A percentile compares a stretch with the other conserved stretches of the same genome.
These are phyloP conservation scores for Plantago ovata DNA, from an alignment of 257 asterid genomes.

Conservation along the genomic window DNA sequence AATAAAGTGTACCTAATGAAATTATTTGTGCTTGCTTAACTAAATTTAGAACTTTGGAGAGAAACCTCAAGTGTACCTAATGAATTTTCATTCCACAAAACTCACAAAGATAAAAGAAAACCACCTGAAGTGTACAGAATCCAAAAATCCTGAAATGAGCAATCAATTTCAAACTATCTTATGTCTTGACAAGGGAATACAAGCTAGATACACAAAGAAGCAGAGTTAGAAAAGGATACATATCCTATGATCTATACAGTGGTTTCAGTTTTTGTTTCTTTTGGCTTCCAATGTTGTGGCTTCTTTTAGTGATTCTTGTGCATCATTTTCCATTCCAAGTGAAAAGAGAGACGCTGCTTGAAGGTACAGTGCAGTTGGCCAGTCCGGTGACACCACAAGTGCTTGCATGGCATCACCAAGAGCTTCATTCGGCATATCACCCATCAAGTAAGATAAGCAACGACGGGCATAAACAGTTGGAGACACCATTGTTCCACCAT, in stretches of 20 bases:
- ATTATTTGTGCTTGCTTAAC: too few relatives aligned
- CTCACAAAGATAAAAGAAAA: conserved; percentile 8
- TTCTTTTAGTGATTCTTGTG: conserved; percentile 74
- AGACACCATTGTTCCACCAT: conserved; percentile 87
- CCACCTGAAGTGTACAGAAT: conserved; percentile 16
- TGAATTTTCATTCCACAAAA: conserved; percentile 28
- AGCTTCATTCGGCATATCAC: conserved; percentile 73
- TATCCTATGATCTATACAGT: conserved; percentile 17
- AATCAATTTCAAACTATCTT: conserved; percentile 19
- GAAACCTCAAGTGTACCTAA: not conserved
- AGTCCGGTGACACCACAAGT: conserved; percentile 64
- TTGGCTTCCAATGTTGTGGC: conserved; percentile 75
- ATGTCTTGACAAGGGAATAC: conserved; percentile 9
- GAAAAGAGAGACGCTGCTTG: conserved; percentile 82
- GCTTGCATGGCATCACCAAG: conserved; percentile 90
- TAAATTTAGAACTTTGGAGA: not conserved
- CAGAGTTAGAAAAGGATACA: not conserved
- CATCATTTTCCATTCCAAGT: conserved; percentile 79
- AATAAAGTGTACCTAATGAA: too few relatives aligned
- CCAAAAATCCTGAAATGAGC: conserved; percentile 14
- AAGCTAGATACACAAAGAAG: conserved; percentile 21
- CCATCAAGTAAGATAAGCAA: conserved; percentile 71
- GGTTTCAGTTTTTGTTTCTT: conserved; percentile 34
- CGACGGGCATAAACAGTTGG: conserved; percentile 80
- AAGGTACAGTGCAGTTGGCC: conserved; percentile 81